Evolutionary conservation across 2,329 filamentous ascomycete species (phyloP).

Genomic region (Penicillium freii): DNA sequence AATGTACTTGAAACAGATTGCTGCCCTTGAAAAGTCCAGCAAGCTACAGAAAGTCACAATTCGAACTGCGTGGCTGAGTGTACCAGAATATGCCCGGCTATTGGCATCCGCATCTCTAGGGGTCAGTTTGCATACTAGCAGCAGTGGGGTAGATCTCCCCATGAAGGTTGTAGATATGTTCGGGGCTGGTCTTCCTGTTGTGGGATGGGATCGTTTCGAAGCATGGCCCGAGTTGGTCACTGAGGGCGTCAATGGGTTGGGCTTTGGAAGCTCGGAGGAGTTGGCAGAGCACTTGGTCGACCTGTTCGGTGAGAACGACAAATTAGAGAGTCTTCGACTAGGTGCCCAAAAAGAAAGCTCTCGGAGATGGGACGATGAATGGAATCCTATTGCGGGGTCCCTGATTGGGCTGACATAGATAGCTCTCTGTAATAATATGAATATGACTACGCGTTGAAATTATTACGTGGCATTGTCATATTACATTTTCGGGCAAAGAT

Average conservation of each 20-base stretch:
- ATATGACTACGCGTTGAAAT: neutral
- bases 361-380: conserved; percentile 86
- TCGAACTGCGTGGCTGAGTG: conserved; percentile 78
- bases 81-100: conserved; percentile 78
- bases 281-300: conserved; percentile 62
- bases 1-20: conserved; percentile 68
- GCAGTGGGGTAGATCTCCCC: conserved; percentile 89
- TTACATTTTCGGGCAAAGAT: neutral
- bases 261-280: conserved; percentile 71
- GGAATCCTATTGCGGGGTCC: conserved; percentile 76
- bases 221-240: conserved; percentile 89
- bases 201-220: conserved; percentile 80
- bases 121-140: conserved; percentile 87
- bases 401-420: conserved; percentile 56
- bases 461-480: neutral
- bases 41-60: conserved; percentile 70
- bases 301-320: conserved; percentile 59
- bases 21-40: conserved; percentile 57
- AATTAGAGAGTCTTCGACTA: conserved; percentile 61
- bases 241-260: conserved; percentile 80
- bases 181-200: conserved; percentile 85
- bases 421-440: neutral
- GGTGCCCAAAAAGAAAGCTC: conserved; percentile 74
- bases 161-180: conserved; percentile 99
- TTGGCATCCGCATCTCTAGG: conserved; percentile 85